Evolutionary conservation across 441 rosid genomes (phyloP).

Genomic region (Brassica hybrid): DNA sequence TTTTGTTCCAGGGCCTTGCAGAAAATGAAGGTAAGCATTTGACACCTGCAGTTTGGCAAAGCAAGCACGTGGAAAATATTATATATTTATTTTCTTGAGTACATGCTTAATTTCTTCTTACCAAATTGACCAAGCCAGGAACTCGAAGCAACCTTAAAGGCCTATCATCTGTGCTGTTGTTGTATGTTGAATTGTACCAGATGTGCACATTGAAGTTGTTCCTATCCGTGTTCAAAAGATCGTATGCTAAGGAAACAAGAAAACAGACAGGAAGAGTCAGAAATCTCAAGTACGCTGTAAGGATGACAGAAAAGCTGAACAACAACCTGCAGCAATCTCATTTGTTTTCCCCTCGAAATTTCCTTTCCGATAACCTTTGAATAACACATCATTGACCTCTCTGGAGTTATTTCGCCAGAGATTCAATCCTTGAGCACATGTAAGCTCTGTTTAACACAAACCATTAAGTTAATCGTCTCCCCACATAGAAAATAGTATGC

Average conservation of each 20-base stretch:
- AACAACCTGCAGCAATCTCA: slow-evolving; percentile 80
- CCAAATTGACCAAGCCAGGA: slow-evolving; percentile 86
- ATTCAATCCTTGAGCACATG: slow-evolving; percentile 58
- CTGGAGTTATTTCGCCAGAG: slow-evolving; percentile 73
- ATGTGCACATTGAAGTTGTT: slow-evolving; percentile 64
- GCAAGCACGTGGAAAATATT: not conserved
- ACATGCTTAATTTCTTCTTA: slow-evolving; percentile 36
- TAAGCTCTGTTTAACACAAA: slow-evolving; percentile 35
- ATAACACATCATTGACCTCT: slow-evolving; percentile 74
- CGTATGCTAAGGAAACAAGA: not conserved
- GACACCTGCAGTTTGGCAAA: slow-evolving; percentile 56
- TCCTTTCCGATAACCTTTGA: slow-evolving; percentile 72
- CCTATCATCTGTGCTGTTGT: slow-evolving; percentile 33
- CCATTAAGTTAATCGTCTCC: slow-evolving; percentile 8
- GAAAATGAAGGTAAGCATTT: slow-evolving; percentile 68
- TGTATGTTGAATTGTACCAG: slow-evolving; percentile 81
- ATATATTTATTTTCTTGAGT: slow-evolving; percentile 7
- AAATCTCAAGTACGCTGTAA: not conserved
- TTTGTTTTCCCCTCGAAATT: slow-evolving; percentile 64
- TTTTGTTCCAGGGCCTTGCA: slow-evolving; percentile 63
- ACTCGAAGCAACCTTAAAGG: slow-evolving; percentile 57
- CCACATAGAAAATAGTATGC: not conserved
- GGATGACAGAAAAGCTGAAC: slow-evolving; percentile 1
- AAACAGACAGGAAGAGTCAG: slow-evolving; percentile 9
- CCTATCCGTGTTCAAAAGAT: not conserved